Base-by-base conservation (phyloP, 2,329 filamentous ascomycete genomes). In the Venturia pyrina region DNA sequence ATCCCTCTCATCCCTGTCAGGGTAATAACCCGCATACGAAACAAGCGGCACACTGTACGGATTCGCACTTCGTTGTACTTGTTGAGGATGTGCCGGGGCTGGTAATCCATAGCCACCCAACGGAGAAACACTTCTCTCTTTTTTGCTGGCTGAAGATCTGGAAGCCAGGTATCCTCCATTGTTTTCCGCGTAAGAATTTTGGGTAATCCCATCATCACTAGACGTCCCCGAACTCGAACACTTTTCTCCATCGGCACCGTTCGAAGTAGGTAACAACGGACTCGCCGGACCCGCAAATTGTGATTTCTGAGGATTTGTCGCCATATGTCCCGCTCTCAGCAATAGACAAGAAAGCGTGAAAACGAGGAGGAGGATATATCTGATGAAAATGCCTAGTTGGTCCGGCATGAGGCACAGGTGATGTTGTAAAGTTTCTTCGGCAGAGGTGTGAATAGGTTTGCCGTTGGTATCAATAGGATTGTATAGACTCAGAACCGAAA, bases 401-500 rank as follows among this genome's bases (percentile, higher is more conserved):
- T 93, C 91, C 0, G 95, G 95, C 10, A 98, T 82, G 1, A 99
- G 83, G 73, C 95, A 99, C 2, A 98, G 84, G 69, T 96, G 90
- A 0, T 90, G 95, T 77, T 98, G 91, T 3, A 96, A 77, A 0
- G 93, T 97, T 4, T 75, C 74, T 34, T 71, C 67, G 69, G 24
- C 64, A 24, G 68, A 66, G 8, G 68, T 66, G 5, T 70, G 68
- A 69, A 68, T 73, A 65, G 62, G 63, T n/a, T 70, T 71, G 1
- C 75, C 76, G 1, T 64, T 66, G 15, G 78, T 79, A 70, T 93
- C 89, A 65, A 98, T 82, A 0, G 95, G 95, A 73, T 99, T 98
- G 85, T 91, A 97, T 66, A 99, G 80, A 74, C 91, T 96, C 50
- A 92, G 84, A 78, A 97, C 87, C 68, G 95, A 80, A 70, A 99